Evolutionary conservation across 2,329 filamentous ascomycete species (phyloP).

Genomic region (Dactylellina leptospora): DNA sequence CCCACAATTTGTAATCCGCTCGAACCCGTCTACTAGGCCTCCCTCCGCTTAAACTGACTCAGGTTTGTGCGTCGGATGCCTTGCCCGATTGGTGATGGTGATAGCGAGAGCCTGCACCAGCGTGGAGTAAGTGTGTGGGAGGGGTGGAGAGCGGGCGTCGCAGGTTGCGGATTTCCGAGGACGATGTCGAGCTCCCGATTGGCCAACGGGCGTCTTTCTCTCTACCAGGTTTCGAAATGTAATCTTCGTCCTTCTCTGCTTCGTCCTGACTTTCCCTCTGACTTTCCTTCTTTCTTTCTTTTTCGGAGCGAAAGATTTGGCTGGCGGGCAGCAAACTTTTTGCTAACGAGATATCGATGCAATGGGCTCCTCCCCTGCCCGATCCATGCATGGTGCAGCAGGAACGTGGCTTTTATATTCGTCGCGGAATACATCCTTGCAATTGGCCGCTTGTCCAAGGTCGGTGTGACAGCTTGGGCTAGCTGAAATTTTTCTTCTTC

Average conservation of each 20-base stretch:
- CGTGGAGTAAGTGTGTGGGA: slow-evolving; percentile 37
- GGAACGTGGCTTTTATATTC: slow-evolving; percentile 52
- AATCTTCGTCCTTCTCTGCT: too few relatives aligned
- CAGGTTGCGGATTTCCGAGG: slow-evolving; percentile 44
- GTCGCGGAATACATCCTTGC: slow-evolving; percentile 17
- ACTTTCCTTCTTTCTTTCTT: too few relatives aligned
- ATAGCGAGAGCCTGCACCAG: slow-evolving; percentile 30
- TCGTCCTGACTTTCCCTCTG: too few relatives aligned
- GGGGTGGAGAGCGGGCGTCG: slow-evolving; percentile 1
- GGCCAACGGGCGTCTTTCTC: slow-evolving; percentile 43
- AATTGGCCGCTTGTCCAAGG: slow-evolving; percentile 31
- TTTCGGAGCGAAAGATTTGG: slow-evolving; percentile 33
- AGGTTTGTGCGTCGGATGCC: slow-evolving; percentile 42
- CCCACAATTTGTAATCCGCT: slow-evolving; percentile 34
- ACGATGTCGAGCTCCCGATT: slow-evolving; percentile 41
- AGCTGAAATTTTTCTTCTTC: slow-evolving; percentile 30
- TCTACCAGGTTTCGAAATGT: too few relatives aligned
- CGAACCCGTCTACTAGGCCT: slow-evolving; percentile 19
- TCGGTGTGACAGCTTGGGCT: slow-evolving; percentile 27
- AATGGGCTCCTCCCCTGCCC: slow-evolving; percentile 29
- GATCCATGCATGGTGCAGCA: slow-evolving; percentile 44
- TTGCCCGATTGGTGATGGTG: slow-evolving; percentile 49
- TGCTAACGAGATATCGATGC: too few relatives aligned
- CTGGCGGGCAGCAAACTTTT: slow-evolving; percentile 17
- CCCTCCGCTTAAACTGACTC: slow-evolving; percentile 29